Conservation (phyloP, 352 stramenopile species). For the Phytophthora colocasiae region DNA sequence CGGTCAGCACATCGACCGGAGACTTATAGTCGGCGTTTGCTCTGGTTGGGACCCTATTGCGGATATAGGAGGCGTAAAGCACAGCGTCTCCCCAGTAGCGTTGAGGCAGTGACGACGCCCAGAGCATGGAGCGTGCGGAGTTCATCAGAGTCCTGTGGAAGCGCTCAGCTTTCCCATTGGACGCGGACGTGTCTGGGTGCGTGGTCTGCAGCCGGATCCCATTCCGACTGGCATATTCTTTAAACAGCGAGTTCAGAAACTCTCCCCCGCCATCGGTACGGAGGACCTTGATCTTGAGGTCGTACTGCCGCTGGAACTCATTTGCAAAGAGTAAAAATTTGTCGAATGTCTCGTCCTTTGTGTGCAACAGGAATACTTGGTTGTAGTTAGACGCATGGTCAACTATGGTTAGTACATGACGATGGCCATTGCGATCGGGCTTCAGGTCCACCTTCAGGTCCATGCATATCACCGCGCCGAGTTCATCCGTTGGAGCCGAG, state of each 20-base stretch:
- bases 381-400: conserved; percentile 28
- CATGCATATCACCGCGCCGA: conserved; percentile 14
- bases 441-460: conserved; percentile 15
- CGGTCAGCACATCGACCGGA: neutral
- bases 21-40: conserved; percentile 7
- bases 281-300: conserved; percentile 1
- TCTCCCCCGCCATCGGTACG: conserved; percentile 10
- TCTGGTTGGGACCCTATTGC: neutral
- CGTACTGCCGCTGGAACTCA: conserved; percentile 9
- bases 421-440: conserved; percentile 9
- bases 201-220: conserved; percentile 5
- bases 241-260: conserved; percentile 1
- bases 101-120: neutral
- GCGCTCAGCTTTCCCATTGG: conserved; percentile 12
- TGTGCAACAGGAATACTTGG: conserved; percentile 9
- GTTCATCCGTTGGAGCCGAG: conserved; percentile 13
- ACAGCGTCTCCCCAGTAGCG: conserved; percentile 14
- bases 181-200: conserved; percentile 3
- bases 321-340: conserved; percentile 3
- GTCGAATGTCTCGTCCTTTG: conserved; percentile 14
- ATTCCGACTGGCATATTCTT: neutral
- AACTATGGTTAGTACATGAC: conserved; percentile 10
- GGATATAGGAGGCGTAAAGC: conserved; percentile 7
- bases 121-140: conserved; percentile 2
- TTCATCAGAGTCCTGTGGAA: conserved; percentile 4